A percentile compares a stretch with the other conserved stretches of the same genome.
These are phyloP conservation scores for Tylopilus vinaceipallidus DNA, from an alignment of 768 basidiomycete species.

Conservation along the genomic window DNA sequence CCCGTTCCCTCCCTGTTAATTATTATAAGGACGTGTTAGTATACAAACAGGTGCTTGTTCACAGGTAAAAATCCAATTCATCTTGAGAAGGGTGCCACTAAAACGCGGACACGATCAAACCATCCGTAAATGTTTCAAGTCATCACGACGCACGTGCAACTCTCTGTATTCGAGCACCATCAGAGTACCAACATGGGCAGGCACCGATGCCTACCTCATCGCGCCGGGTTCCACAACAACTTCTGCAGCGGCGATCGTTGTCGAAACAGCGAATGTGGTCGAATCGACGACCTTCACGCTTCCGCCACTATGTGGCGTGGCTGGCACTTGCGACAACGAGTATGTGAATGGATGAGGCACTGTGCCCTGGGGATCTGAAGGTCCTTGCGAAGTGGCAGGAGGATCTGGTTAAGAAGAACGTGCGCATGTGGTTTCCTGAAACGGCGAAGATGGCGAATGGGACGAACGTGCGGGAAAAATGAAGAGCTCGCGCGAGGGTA, in stretches of 20 bases:
- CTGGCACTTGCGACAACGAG: constrained; percentile 45
- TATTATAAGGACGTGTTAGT: neutral
- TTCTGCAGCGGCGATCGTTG: constrained; percentile 53
- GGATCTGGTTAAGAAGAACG: constrained; percentile 25
- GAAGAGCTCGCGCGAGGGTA: constrained; percentile 51
- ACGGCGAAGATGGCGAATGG: neutral
- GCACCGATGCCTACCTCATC: constrained; percentile 41
- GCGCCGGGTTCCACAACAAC: constrained; percentile 54
- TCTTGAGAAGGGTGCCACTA: constrained; percentile 73
- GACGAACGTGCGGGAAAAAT: constrained; percentile 42
- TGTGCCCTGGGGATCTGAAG: constrained; percentile 38
- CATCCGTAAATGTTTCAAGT: neutral
- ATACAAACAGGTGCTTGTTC: constrained; percentile 7
- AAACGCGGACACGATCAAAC: neutral
- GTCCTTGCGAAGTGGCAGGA: constrained; percentile 31
- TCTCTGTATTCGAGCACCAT: constrained; percentile 36
- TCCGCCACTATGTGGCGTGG: constrained; percentile 48
- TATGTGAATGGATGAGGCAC: constrained; percentile 49
- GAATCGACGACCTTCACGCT: constrained; percentile 57
- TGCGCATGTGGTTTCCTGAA: neutral
- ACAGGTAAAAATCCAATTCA: constrained; percentile 65
- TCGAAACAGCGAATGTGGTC: constrained; percentile 46
- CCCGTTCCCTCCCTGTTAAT: constrained; percentile 46
- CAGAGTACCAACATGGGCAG: neutral
- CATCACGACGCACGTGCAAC: constrained; percentile 49